phyloP scores from a whole-genome alignment of 495 filamentous ascomycete genomes.

The Paragyromitra xinjiangensis region DNA sequence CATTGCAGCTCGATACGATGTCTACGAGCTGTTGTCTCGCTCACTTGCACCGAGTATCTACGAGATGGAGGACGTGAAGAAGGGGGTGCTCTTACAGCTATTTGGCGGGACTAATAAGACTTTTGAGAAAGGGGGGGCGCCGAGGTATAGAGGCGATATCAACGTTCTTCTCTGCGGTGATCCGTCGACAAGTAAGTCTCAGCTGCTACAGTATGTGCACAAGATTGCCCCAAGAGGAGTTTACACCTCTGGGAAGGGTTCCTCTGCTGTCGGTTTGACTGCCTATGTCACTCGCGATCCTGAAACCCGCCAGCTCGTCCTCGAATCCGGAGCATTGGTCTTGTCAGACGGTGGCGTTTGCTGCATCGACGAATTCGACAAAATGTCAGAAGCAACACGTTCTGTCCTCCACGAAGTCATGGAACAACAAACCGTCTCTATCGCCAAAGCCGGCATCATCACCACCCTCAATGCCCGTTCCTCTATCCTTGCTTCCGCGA shows the following conservation, averaged over 20 bases:
- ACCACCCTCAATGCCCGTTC: conserved; percentile 96
- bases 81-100: conserved; percentile 93
- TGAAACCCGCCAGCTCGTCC: conserved; percentile 91
- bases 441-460: conserved; percentile 98
- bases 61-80: conserved; percentile 99
- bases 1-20: conserved; percentile 81
- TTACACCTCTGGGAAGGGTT: conserved; percentile 97
- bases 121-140: conserved; percentile 94
- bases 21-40: conserved; percentile 91
- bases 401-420: conserved; percentile 99
- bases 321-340: conserved; percentile 95
- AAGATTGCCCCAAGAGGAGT: conserved; percentile 97
- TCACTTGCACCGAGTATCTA: conserved; percentile 95
- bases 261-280: conserved; percentile 96
- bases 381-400: conserved; percentile 95
- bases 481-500: conserved; percentile 92
- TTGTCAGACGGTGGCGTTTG: conserved; percentile 96
- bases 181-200: conserved; percentile 97
- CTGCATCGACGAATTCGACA: conserved; percentile 99
- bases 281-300: conserved; percentile 96
- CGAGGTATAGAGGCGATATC: conserved; percentile 95
- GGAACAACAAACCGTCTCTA: conserved; percentile 99
- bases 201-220: conserved; percentile 97
- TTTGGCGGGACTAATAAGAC: conserved; percentile 99
- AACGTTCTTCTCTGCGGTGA: conserved; percentile 97